Evolutionary conservation across 352 stramenopile species (phyloP).

Genomic region (Pelagophyceae sp.): DNA sequence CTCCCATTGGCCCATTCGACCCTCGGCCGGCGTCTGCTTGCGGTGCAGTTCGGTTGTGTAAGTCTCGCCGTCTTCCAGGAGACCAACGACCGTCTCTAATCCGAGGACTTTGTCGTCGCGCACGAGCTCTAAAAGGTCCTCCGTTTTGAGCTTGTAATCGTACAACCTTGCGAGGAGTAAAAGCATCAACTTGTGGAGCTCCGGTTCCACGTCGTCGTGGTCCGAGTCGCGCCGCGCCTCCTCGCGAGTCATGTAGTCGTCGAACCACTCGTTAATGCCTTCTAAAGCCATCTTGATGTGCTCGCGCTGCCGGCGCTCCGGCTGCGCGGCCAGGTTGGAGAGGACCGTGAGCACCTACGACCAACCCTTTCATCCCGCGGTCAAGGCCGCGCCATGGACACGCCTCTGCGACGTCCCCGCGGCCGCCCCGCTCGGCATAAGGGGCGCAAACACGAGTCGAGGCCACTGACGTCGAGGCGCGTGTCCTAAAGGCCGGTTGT

Average conservation of each 20-base stretch:
- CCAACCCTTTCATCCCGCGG: too few relatives aligned
- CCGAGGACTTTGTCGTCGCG: conserved; percentile 38
- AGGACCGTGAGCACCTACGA: conserved; percentile 45
- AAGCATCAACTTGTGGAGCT: conserved; percentile 47
- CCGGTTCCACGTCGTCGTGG: conserved; percentile 31
- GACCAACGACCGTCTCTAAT: conserved; percentile 41
- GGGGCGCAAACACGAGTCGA: too few relatives aligned
- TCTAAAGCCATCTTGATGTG: conserved; percentile 17
- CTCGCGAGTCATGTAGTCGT: conserved; percentile 39
- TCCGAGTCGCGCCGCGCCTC: conserved; percentile 19
- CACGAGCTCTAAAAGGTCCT: conserved; percentile 46
- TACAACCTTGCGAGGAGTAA: conserved; percentile 40
- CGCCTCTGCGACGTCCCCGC: too few relatives aligned
- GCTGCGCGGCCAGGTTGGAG: conserved; percentile 34
- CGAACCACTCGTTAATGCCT: conserved; percentile 44
- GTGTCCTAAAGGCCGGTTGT: conserved; percentile 30
- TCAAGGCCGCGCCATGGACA: too few relatives aligned
- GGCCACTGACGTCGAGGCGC: conserved; percentile 44
- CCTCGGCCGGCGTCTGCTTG: conserved; percentile 35
- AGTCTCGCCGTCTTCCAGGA: conserved; percentile 44
- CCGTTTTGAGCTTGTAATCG: conserved; percentile 45
- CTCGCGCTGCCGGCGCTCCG: neutral
- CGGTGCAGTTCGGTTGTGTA: conserved; percentile 45
- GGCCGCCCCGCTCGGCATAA: too few relatives aligned
- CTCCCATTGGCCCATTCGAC: conserved; percentile 43